A percentile compares a stretch with the other conserved stretches of the same genome.
phyloP scores from a whole-genome alignment of 1,284 basidiomycete species.

The Gymnopus androsaceus region DNA sequence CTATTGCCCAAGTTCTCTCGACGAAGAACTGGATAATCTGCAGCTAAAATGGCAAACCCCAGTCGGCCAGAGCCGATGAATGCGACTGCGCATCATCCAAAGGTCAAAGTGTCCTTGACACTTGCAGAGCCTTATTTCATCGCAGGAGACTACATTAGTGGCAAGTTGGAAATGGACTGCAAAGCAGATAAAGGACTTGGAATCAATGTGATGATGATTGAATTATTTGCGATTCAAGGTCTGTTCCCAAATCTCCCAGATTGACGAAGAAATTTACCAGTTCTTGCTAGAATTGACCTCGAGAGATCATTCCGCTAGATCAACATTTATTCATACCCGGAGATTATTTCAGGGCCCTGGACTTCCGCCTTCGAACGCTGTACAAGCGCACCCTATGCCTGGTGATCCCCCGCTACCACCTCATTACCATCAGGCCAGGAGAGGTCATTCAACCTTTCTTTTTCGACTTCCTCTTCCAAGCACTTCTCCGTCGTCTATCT shows the following conservation, averaged over 20 bases:
- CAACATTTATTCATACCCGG: constrained; percentile 67
- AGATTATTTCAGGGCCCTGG: constrained; percentile 76
- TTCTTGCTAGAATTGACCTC: constrained; percentile 62
- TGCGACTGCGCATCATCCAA: constrained; percentile 69
- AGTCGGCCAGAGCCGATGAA: constrained; percentile 69
- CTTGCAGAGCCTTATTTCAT: constrained; percentile 60
- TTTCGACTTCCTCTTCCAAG: constrained; percentile 69
- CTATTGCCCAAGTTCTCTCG: neutral
- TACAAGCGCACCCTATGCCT: constrained; percentile 55
- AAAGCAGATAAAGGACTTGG: constrained; percentile 72
- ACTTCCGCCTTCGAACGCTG: constrained; percentile 79
- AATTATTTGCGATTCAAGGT: constrained; percentile 76
- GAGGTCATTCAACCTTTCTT: constrained; percentile 71
- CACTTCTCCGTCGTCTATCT: constrained; percentile 67
- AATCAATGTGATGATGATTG: constrained; percentile 72
- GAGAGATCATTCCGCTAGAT: constrained; percentile 74
- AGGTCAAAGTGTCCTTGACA: constrained; percentile 65
- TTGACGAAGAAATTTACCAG: neutral
- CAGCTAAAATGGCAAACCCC: constrained; percentile 6
- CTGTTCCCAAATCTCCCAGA: constrained; percentile 17
- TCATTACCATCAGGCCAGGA: constrained; percentile 66
- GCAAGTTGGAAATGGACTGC: constrained; percentile 77
- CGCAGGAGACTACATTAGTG: constrained; percentile 63
- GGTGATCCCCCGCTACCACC: constrained; percentile 60
- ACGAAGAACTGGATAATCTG: neutral